phyloP scores from a whole-genome alignment of 2,329 filamentous ascomycete species.

The Alternaria sp. region DNA sequence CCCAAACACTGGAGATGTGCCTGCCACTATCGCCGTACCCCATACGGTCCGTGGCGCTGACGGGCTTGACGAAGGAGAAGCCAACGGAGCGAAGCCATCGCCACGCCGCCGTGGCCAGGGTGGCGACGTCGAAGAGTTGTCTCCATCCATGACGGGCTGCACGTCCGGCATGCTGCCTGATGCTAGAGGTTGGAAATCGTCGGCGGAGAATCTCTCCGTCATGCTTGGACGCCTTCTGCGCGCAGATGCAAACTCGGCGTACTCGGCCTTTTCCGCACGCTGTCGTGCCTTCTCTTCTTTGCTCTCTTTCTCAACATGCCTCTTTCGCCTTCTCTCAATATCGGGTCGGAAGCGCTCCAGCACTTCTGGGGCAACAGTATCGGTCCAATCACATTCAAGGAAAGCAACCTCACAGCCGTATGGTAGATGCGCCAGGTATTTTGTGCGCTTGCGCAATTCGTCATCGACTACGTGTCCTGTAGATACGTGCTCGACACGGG shows the following conservation, averaged over 20 bases:
- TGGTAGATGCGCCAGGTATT: conserved; percentile 86
- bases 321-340: conserved; percentile 76
- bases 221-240: conserved; percentile 65
- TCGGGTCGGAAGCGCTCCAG: conserved; percentile 79
- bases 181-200: conserved; percentile 53
- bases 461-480: conserved; percentile 89
- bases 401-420: conserved; percentile 91
- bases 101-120: conserved; percentile 62
- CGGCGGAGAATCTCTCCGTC: conserved; percentile 59
- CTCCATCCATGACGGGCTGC: conserved; percentile 37
- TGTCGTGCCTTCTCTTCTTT: conserved; percentile 86
- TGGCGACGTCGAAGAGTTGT: conserved; percentile 53
- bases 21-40: conserved; percentile 76
- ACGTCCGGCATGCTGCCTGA: conserved; percentile 34
- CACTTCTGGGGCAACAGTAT: conserved; percentile 77
- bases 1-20: conserved; percentile 63
- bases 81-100: conserved; percentile 67
- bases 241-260: conserved; percentile 72
- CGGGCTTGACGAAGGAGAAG: conserved; percentile 82
- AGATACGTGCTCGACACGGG: conserved; percentile 86
- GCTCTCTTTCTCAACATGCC: conserved; percentile 80
- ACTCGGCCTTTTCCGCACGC: conserved; percentile 80
- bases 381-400: conserved; percentile 93
- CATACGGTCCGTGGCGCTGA: conserved; percentile 81
- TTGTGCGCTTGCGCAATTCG: conserved; percentile 78